Evolutionary conservation across 1,284 basidiomycete genomes (phyloP).

Genomic region (Pseudozyma flocculosa): DNA sequence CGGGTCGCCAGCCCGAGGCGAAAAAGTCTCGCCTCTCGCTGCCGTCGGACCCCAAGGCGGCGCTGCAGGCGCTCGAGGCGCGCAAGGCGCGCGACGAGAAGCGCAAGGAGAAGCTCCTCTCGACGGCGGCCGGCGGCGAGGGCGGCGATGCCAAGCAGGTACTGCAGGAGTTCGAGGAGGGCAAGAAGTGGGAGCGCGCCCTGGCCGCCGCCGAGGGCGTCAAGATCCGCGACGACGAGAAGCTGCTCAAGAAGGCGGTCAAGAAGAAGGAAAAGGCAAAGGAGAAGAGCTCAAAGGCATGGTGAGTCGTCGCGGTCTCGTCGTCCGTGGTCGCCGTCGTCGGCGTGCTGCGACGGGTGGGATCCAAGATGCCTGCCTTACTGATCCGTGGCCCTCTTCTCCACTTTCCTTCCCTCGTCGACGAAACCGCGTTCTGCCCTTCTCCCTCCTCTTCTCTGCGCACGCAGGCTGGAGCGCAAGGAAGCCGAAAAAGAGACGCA

Average conservation of each 20-base stretch:
- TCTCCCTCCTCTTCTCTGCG: conserved; percentile 1
- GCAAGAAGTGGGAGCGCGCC: conserved; percentile 51
- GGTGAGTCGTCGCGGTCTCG: conserved; percentile 37
- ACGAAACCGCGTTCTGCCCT: too few relatives aligned
- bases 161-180: conserved; percentile 29
- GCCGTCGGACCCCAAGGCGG: conserved; percentile 53
- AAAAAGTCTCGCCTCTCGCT: conserved; percentile 48
- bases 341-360: too few relatives aligned
- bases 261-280: conserved; percentile 53
- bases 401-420: too few relatives aligned
- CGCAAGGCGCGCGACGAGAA: conserved; percentile 46
- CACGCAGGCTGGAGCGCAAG: conserved; percentile 31
- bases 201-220: conserved; percentile 49
- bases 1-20: conserved; percentile 4
- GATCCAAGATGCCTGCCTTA: too few relatives aligned
- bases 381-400: too few relatives aligned
- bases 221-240: conserved; percentile 55
- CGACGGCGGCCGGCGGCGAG: too few relatives aligned
- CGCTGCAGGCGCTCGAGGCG: conserved; percentile 49
- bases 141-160: conserved; percentile 21
- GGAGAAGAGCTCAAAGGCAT: conserved; percentile 47
- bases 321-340: background rate
- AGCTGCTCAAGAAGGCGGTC: conserved; percentile 48
- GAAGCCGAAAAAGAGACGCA: conserved; percentile 37
- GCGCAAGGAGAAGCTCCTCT: conserved; percentile 18